Conservation (phyloP, 1,284 basidiomycete species). For the Laetiporus sulphureus region DNA sequence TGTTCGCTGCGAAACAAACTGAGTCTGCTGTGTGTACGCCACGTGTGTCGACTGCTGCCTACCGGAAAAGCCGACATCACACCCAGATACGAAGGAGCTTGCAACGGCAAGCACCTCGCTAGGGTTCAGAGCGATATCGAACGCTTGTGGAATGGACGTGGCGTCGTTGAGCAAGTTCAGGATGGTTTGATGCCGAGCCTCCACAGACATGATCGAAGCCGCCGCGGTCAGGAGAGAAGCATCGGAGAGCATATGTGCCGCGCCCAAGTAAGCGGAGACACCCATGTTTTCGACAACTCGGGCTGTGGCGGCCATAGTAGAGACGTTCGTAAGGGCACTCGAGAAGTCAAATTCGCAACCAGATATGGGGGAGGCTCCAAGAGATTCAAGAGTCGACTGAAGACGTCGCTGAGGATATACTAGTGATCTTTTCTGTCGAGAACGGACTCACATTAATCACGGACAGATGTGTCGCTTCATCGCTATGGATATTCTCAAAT, state of each 20-base stretch:
- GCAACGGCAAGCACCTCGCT: constrained; percentile 70
- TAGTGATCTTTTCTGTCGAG: too few species aligned
- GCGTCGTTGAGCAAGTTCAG: constrained; percentile 64
- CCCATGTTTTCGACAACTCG: constrained; percentile 78
- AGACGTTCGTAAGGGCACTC: constrained; percentile 55
- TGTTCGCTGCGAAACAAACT: constrained; percentile 46
- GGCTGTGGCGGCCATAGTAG: constrained; percentile 69
- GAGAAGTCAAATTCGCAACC: constrained; percentile 68
- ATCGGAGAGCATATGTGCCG: constrained; percentile 57
- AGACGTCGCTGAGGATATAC: too few species aligned
- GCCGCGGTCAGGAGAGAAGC: constrained; percentile 63
- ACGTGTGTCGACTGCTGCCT: constrained; percentile 19
- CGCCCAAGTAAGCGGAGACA: constrained; percentile 76
- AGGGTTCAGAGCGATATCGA: constrained; percentile 66
- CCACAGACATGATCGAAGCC: constrained; percentile 74
- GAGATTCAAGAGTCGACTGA: constrained; percentile 41
- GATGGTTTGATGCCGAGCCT: constrained; percentile 77
- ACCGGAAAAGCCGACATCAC: constrained; percentile 58
- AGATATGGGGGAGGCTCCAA: constrained; percentile 49
- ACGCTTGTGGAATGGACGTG: constrained; percentile 56
- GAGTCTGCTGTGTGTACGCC: too few species aligned
- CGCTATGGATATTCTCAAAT: constrained; percentile 51
- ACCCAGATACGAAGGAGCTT: constrained; percentile 67
- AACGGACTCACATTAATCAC: constrained; percentile 37
- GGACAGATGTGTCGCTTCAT: constrained; percentile 56